phyloP scores from a whole-genome alignment of 2,329 filamentous ascomycete genomes.

The Ophiocordyceps australis region DNA sequence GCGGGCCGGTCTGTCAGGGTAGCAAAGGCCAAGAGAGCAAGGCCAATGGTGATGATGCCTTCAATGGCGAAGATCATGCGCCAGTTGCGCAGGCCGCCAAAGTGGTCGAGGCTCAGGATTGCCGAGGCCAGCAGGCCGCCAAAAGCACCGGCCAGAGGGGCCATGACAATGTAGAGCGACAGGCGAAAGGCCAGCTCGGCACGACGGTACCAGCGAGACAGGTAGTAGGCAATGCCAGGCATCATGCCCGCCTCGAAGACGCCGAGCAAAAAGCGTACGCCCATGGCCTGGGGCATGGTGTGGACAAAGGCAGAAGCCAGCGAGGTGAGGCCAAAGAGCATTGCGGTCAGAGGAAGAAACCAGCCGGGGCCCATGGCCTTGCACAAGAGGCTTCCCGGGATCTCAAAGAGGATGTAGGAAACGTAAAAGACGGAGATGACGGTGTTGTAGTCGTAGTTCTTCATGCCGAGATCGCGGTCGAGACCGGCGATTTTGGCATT shows the following conservation, averaged over 20 bases:
- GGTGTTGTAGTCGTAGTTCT: constrained; percentile 49
- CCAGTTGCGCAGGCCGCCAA: constrained; percentile 40
- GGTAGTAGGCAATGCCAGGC: constrained; percentile 57
- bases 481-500: constrained; percentile 50
- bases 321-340: constrained; percentile 45
- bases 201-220: constrained; percentile 54
- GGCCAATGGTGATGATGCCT: constrained; percentile 35
- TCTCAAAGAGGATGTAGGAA: constrained; percentile 55
- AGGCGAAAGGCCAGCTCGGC: constrained; percentile 50
- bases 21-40: constrained; percentile 42
- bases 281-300: constrained; percentile 29
- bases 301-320: constrained; percentile 48
- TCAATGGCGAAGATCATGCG: constrained; percentile 56
- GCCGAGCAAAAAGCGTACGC: constrained; percentile 48
- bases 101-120: constrained; percentile 41
- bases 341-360: constrained; percentile 45
- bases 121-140: constrained; percentile 47
- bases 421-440: constrained; percentile 54
- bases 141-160: constrained; percentile 52
- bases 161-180: constrained; percentile 52
- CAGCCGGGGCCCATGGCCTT: constrained; percentile 56
- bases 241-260: constrained; percentile 59
- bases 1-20: constrained; percentile 52
- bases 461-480: constrained; percentile 39
- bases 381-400: constrained; percentile 49